These are phyloP conservation scores for Lotus japonicus DNA, from an alignment of 306 rosid species.

Conservation along the genomic window DNA sequence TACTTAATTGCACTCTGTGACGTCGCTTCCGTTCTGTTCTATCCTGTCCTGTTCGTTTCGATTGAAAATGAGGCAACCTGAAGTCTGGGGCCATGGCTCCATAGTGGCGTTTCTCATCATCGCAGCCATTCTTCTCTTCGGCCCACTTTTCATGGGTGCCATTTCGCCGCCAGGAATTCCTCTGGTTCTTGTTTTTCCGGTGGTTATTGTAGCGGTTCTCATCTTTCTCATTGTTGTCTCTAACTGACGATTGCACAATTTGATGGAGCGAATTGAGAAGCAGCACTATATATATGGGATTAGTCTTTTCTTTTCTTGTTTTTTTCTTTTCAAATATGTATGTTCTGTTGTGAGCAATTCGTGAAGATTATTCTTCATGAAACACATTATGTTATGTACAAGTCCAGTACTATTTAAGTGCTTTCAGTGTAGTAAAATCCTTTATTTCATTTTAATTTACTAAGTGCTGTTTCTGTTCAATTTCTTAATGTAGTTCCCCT, in stretches of 20 bases:
- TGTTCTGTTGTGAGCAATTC: background rate
- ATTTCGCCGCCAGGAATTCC: background rate
- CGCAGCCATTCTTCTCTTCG: background rate
- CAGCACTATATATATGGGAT: no score
- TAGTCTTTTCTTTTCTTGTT: no score
- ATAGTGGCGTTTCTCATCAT: background rate
- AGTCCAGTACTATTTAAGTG: background rate
- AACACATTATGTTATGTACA: background rate
- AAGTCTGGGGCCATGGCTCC: constrained; percentile 17
- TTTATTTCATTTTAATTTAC: background rate
- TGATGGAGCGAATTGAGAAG: no score
- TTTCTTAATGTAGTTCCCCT: no score
- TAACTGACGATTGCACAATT: background rate
- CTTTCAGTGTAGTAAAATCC: background rate
- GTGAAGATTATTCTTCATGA: background rate
- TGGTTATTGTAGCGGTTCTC: background rate
- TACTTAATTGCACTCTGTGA: no score
- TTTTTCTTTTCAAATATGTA: no score
- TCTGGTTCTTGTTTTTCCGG: background rate
- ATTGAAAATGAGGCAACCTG: background rate
- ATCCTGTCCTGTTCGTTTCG: no score
- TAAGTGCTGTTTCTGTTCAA: no score
- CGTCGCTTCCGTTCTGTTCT: no score
- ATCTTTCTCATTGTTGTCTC: background rate
- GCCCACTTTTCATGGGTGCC: background rate